Evolutionary conservation across 768 basidiomycete genomes (phyloP), one percentile per base, ranked within the genome.

Genomic region (Phanerodontia chrysosporium): DNA sequence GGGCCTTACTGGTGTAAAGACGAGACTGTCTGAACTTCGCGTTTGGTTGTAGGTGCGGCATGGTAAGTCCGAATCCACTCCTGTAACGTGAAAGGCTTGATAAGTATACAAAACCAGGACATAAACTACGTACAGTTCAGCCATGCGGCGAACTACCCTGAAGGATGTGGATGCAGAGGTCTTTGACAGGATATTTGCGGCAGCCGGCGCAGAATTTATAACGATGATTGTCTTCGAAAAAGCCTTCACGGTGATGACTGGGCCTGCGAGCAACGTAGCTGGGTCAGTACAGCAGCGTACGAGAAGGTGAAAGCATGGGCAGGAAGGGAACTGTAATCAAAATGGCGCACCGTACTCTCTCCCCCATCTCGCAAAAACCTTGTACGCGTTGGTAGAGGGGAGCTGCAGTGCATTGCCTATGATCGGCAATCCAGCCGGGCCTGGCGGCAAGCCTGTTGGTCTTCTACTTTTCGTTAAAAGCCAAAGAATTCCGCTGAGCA

Each of bases 171-270:
- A 42, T 8, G 10, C 16, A 18, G 39, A 42, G 16, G 10, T 42
- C 39, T 89, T 42, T 7, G 6, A 10, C 10, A 42, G 39, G 18
- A 42, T 7, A 18, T 42, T 18, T 18, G 18, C 86, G 28, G 75
- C 73, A 0, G 76, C 78, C 0, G 78, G 82, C 44, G 83, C 76
- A 3, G 78, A 76, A 45, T 78, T 78, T 68, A 82, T 85, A 51
- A 90, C 63, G 69, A 90, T 85, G 35, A 89, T 72, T 28, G 88
- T 77, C 3, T 79, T 77, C 86, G 80, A 1, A 85, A 84, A 45
- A 84, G 73, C n/a, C 87, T 69, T 64, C 84, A 81, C 27, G 87
- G 69, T 64, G 86, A 83, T 0, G 82, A 81, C 63, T 89, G 73
- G 48, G 18, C 39, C 39, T 42, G 18, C 18, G 39, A 42, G 16